Conservation (phyloP, 208 protist genomes). For the Porcisia hertigi region DNA sequence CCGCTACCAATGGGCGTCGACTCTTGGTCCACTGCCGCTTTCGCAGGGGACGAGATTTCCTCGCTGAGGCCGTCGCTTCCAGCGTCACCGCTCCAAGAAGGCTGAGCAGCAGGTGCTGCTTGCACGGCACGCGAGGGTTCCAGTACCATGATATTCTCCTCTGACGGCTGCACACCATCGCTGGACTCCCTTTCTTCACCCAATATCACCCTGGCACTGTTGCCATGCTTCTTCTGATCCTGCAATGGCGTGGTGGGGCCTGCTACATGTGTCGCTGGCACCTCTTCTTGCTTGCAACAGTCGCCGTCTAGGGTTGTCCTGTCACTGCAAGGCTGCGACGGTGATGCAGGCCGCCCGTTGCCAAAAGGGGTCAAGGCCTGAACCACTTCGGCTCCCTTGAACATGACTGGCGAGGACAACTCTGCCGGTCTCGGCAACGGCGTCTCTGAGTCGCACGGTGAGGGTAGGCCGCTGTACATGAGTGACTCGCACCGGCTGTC, state of each 20-base stretch:
- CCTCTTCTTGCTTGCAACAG: neutral
- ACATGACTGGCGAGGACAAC: neutral
- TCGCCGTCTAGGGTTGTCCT: neutral
- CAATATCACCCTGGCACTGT: neutral
- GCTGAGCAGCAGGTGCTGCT: conserved; percentile 16
- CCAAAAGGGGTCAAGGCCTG: conserved; percentile 13
- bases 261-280: too few species aligned
- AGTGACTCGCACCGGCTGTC: conserved; percentile 14
- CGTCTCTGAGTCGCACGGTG: neutral
- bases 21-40: neutral
- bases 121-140: neutral
- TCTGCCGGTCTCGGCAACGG: neutral
- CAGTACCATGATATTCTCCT: neutral
- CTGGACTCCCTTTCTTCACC: neutral
- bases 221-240: neutral
- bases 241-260: neutral
- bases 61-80: conserved; percentile 18
- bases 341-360: conserved; percentile 8
- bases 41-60: neutral
- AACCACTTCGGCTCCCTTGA: neutral
- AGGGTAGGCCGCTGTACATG: conserved; percentile 9
- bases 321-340: neutral
- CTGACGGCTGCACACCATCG: neutral
- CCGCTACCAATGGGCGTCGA: neutral
- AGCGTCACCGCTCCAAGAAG: conserved; percentile 3